Evolutionary conservation across 208 protist genomes (phyloP).

Genomic region (Lotmaria passim): DNA sequence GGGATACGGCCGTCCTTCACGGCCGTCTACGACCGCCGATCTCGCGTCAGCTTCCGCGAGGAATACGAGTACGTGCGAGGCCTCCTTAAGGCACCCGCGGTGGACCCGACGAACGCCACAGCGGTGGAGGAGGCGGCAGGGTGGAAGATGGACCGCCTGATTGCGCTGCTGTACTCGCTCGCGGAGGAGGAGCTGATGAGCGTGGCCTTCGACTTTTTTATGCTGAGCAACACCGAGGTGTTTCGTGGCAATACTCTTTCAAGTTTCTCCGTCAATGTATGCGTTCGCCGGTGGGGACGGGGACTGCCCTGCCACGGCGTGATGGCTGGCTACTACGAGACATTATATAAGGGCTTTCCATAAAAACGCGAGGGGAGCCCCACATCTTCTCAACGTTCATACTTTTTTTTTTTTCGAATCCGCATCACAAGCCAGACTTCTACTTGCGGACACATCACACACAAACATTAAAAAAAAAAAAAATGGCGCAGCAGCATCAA

Average conservation of each 20-base stretch:
- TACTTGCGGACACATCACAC: too few relatives aligned
- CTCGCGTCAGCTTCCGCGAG: background rate
- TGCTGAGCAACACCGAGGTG: constrained; percentile 29
- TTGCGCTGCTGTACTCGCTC: constrained; percentile 19
- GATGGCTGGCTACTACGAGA: constrained; percentile 24
- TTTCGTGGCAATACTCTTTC: constrained; percentile 27
- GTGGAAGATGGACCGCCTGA: background rate
- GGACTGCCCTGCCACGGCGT: constrained; percentile 26
- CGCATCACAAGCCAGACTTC: too few relatives aligned
- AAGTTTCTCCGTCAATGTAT: constrained; percentile 22
- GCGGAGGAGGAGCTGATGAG: constrained; percentile 26
- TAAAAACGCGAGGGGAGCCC: too few relatives aligned
- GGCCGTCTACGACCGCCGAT: constrained; percentile 21
- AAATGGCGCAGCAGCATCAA: too few relatives aligned
- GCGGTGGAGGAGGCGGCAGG: background rate
- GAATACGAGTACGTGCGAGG: background rate
- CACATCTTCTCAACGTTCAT: constrained; percentile 14
- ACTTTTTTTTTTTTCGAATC: constrained; percentile 10
- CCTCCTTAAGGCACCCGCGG: background rate
- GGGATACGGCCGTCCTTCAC: constrained; percentile 10
- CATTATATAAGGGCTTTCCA: constrained; percentile 27
- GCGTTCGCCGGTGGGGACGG: constrained; percentile 26
- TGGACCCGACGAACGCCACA: background rate
- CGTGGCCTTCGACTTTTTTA: constrained; percentile 31
- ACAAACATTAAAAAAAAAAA: too few relatives aligned